phyloP scores from a whole-genome alignment of 2,329 filamentous ascomycete species.

The Colletotrichum lindemuthianum region DNA sequence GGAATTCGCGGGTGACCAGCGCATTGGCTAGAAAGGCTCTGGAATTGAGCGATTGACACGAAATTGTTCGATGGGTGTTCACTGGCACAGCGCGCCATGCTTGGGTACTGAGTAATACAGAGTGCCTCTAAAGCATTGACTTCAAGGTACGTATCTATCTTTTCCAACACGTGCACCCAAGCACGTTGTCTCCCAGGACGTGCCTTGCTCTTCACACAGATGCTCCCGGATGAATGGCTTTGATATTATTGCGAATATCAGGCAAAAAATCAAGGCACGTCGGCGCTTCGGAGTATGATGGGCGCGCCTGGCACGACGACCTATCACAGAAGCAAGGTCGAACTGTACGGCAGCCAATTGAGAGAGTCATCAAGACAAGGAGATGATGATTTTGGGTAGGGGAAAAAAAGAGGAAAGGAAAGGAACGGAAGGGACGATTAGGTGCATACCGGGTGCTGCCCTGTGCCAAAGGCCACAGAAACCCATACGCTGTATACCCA shows the following conservation, averaged over 20 bases:
- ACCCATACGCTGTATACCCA: background rate
- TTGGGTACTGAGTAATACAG: background rate
- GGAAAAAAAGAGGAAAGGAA: too few species aligned
- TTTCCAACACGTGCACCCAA: constrained; percentile 18
- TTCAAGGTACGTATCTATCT: constrained; percentile 11
- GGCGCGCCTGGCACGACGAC: too few species aligned
- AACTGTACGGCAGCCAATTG: too few species aligned
- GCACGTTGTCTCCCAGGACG: constrained; percentile 17
- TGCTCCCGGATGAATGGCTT: background rate
- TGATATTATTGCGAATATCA: background rate
- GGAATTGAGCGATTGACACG: constrained; percentile 23
- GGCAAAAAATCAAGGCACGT: background rate
- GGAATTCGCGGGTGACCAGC: constrained; percentile 11
- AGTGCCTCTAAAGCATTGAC: constrained; percentile 24
- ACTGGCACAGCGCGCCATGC: constrained; percentile 16
- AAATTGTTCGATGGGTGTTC: constrained; percentile 5
- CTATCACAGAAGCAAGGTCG: too few species aligned
- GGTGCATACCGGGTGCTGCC: too few species aligned
- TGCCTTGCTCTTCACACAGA: background rate
- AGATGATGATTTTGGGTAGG: too few species aligned
- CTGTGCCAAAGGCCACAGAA: too few species aligned
- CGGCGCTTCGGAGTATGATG: background rate
- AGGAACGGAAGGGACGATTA: too few species aligned
- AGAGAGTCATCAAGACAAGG: too few species aligned
- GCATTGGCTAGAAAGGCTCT: constrained; percentile 24